Base-by-base conservation (phyloP, 2,329 filamentous ascomycete species). In the Claviceps maximensis region DNA sequence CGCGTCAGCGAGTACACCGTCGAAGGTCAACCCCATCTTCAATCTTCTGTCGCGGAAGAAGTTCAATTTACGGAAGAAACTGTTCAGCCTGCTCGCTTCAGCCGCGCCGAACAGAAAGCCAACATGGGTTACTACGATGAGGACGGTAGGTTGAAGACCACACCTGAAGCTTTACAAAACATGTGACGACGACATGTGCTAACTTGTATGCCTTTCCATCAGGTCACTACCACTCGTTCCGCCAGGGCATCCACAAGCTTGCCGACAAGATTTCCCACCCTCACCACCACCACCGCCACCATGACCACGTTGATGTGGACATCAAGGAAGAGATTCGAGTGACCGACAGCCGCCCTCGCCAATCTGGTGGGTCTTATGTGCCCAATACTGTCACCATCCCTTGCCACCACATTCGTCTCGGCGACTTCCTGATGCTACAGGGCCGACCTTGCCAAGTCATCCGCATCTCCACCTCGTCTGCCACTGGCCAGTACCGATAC, bases 391-490 rank as follows among this genome's bases (percentile, higher is more conserved):
- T 97, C 71, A 91, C 90, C 69, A 96, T 98, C 73, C 93, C 94
- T 61, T 95, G 89, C 86, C 89, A 98, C 83, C 94, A 97, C 81
- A 91, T 98, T 77, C 93, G 93, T 77, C 87, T 97, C 65, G 93
- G 93, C 73, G 93, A 98, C 75, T 87, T 98, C 75, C 76, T 98
- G 75, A 94, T 97, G 78, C 89, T 98, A 62, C 93, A 98, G 82
- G 91, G 91, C 72, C 91, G 93, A 65, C 90, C 93, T 67, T 97
- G 89, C 87, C 93, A 98, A 83, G 91, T 98, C 73, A 98, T 98
- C 80, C 91, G 91, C 71, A 96, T 98, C 84, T 95, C 89, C 62
- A 95, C 90, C 74, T 97, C 91, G 54, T 81, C 88, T 62, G 91
- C 95, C 78, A 98, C 93, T 58, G 93, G 93, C 72, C 93, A 98